Evolutionary conservation across 768 basidiomycete species (phyloP).

Genomic region (Lactarius sp.): DNA sequence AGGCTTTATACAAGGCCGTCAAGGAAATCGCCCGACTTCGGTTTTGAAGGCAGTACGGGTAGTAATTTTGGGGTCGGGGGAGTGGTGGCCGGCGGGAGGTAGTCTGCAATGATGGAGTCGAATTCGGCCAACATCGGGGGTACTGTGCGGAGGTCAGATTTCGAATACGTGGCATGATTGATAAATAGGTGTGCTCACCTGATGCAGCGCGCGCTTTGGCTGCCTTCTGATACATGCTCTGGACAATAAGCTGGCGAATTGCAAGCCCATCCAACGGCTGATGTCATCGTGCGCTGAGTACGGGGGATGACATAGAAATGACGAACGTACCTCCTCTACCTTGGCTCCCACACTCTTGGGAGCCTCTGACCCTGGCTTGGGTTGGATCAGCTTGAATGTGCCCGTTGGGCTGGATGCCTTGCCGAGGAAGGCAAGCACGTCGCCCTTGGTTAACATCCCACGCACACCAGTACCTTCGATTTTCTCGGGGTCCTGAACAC

Average conservation of each 20-base stretch:
- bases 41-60: slow-evolving; percentile 26
- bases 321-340: slow-evolving; percentile 31
- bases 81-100: slow-evolving; percentile 42
- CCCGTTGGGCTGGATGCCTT: slow-evolving; percentile 74
- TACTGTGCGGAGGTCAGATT: slow-evolving; percentile 32
- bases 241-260: slow-evolving; percentile 61
- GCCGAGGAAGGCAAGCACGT: slow-evolving; percentile 83
- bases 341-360: slow-evolving; percentile 36
- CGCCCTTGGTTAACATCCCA: slow-evolving; percentile 96
- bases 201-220: slow-evolving; percentile 43
- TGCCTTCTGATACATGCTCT: slow-evolving; percentile 52
- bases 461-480: slow-evolving; percentile 87
- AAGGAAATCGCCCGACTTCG: slow-evolving; percentile 16
- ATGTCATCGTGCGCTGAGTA: not conserved
- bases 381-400: slow-evolving; percentile 52
- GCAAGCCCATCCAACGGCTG: slow-evolving; percentile 59
- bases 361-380: slow-evolving; percentile 14
- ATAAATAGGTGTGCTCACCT: slow-evolving; percentile 33
- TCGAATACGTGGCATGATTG: not conserved
- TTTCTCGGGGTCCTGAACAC: slow-evolving; percentile 50
- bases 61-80: slow-evolving; percentile 20
- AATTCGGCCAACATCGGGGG: slow-evolving; percentile 49
- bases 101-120: slow-evolving; percentile 71
- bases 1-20: slow-evolving; percentile 23
- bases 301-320: not conserved